Evolutionary conservation across 192 early-diverging fungal species (phyloP).

Genomic region (Dissophora globulifera): DNA sequence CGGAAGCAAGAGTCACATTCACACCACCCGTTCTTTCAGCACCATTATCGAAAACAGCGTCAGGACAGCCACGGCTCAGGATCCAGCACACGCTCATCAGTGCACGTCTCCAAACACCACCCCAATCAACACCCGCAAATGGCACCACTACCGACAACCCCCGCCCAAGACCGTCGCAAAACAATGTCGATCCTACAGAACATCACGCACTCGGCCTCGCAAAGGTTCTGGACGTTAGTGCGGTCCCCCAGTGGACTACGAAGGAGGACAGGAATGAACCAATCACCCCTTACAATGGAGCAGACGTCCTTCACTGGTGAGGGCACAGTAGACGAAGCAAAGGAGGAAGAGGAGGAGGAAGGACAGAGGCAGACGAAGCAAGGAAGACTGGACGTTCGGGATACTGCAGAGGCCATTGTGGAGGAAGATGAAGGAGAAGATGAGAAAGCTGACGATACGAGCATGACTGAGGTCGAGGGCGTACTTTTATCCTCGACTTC

Average conservation of each 20-base stretch:
- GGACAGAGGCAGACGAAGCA: background rate
- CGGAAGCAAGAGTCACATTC: no score
- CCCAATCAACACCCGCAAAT: no score
- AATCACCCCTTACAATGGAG: slow-evolving; percentile 5
- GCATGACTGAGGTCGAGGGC: no score
- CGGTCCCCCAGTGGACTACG: slow-evolving; percentile 16
- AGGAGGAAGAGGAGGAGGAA: background rate
- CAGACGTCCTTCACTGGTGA: background rate
- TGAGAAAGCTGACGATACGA: no score
- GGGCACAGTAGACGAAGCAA: background rate
- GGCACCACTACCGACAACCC: no score
- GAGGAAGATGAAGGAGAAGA: no score
- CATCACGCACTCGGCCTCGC: slow-evolving; percentile 33
- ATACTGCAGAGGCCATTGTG: background rate
- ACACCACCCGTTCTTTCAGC: background rate
- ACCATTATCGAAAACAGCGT: background rate
- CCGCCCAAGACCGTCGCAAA: slow-evolving; percentile 14
- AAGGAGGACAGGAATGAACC: slow-evolving; percentile 15
- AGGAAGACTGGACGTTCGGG: no score
- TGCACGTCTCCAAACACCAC: no score
- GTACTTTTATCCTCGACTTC: no score
- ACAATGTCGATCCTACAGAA: slow-evolving; percentile 32
- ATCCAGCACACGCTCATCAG: no score
- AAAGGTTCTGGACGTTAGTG: slow-evolving; percentile 30
- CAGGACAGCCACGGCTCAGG: background rate